Conservation (phyloP, 176 grass and related monocot species). For the Cenchrus fungigraminus region DNA sequence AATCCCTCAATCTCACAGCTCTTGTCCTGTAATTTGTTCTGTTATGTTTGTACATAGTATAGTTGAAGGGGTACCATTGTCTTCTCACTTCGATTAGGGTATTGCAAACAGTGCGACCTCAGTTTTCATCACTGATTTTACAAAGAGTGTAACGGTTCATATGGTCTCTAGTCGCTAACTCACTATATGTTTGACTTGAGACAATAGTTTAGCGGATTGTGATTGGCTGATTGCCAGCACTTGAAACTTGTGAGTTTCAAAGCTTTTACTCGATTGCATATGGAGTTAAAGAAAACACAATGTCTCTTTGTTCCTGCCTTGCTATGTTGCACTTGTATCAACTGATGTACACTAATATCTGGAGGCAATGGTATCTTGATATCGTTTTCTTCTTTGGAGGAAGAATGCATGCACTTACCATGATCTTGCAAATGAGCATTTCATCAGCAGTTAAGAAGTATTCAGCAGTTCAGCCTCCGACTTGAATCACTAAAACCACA, state of each 20-base stretch:
- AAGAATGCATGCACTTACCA: background rate
- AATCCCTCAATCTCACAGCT: conserved; percentile 30
- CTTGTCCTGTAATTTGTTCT: background rate
- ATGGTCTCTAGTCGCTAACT: background rate
- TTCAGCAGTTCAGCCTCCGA: background rate
- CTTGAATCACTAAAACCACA: conserved; percentile 10
- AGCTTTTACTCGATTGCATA: background rate
- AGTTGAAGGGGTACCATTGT: conserved; percentile 17
- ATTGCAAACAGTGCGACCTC: background rate
- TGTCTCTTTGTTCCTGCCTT: conserved; percentile 11
- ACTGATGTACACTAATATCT: background rate
- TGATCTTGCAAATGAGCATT: background rate
- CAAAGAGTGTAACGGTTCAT: conserved; percentile 11
- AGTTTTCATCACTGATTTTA: conserved; percentile 9
- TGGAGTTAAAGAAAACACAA: background rate
- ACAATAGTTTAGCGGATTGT: conserved; percentile 9
- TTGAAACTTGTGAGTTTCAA: conserved; percentile 15
- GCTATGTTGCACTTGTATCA: conserved; percentile 14
- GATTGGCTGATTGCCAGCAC: background rate
- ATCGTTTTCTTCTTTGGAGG: conserved; percentile 32
- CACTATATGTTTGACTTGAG: conserved; percentile 33
- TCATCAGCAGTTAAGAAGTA: conserved; percentile 14
- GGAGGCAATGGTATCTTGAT: conserved; percentile 7
- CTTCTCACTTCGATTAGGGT: conserved; percentile 22
- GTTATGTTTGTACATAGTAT: conserved; percentile 2